Conservation (phyloP, 2,329 filamentous ascomycete species). For the Fusarium napiforme region DNA sequence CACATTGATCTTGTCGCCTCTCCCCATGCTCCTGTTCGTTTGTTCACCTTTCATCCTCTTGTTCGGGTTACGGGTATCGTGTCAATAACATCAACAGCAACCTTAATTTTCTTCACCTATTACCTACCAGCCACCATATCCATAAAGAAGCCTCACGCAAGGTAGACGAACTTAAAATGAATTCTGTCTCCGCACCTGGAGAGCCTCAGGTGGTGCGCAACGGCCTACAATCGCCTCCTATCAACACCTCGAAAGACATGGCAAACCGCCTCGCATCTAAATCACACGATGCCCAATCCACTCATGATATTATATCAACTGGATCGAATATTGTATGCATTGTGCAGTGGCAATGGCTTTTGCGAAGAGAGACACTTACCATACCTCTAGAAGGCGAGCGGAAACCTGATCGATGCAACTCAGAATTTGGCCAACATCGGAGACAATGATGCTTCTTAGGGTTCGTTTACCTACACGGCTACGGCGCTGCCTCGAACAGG, state of each 20-base stretch:
- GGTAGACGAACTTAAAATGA: neutral
- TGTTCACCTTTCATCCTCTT: neutral
- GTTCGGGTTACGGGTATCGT: neutral
- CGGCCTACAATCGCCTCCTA: neutral
- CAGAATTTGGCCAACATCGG: neutral
- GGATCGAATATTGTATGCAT: neutral
- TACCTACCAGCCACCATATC: neutral
- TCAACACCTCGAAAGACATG: neutral
- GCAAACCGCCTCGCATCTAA: neutral
- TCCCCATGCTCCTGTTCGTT: neutral
- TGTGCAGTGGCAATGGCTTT: neutral
- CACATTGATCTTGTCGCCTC: neutral
- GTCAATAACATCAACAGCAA: neutral
- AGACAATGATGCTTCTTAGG: conserved; percentile 14
- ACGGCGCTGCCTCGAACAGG: neutral
- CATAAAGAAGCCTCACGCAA: neutral
- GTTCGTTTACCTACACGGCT: neutral
- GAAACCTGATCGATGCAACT: neutral
- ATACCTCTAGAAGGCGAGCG: neutral
- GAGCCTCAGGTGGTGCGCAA: neutral
- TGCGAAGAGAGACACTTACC: neutral
- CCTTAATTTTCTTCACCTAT: neutral
- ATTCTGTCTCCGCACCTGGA: neutral
- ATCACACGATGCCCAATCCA: neutral
- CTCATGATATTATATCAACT: neutral